phyloP scores from a whole-genome alignment of 306 rosid genomes.

The Luffa aegyptiaca region DNA sequence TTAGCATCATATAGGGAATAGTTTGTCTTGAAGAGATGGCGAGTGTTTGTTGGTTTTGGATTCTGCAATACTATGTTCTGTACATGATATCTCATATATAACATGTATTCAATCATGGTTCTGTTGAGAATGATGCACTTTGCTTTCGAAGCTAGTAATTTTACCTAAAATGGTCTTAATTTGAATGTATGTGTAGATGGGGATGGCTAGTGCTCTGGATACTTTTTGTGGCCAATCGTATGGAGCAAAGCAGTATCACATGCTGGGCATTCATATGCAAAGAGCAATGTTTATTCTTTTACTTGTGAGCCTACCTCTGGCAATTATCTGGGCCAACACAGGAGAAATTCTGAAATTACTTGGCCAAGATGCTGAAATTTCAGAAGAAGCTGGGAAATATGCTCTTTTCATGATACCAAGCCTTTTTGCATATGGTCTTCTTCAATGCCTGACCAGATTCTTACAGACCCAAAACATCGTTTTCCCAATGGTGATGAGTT shows the following conservation, averaged over 20 bases:
- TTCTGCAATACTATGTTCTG: too few relatives aligned
- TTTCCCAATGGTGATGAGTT: constrained; percentile 49
- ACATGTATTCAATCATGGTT: too few relatives aligned
- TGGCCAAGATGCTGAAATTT: constrained; percentile 41
- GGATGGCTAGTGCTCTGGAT: constrained; percentile 64
- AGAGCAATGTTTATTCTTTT: constrained; percentile 42
- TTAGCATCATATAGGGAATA: too few relatives aligned
- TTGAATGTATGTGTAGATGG: constrained; percentile 29
- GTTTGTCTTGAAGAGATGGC: too few relatives aligned
- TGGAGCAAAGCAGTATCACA: constrained; percentile 54
- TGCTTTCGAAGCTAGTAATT: neutral
- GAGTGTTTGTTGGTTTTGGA: too few relatives aligned
- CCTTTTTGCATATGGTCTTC: constrained; percentile 40
- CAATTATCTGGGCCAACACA: constrained; percentile 41
- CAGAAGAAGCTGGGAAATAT: constrained; percentile 43
- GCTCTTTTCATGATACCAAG: constrained; percentile 52
- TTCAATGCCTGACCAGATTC: constrained; percentile 50
- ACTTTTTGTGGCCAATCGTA: constrained; percentile 74
- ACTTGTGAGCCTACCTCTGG: constrained; percentile 31
- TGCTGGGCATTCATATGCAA: constrained; percentile 56
- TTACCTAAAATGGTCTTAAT: neutral
- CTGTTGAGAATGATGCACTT: too few relatives aligned
- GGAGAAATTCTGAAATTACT: constrained; percentile 26
- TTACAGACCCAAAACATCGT: constrained; percentile 61
- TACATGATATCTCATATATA: too few relatives aligned